Evolutionary conservation across 2,329 filamentous ascomycete genomes (phyloP).

Genomic region (Colletotrichum kahawae): DNA sequence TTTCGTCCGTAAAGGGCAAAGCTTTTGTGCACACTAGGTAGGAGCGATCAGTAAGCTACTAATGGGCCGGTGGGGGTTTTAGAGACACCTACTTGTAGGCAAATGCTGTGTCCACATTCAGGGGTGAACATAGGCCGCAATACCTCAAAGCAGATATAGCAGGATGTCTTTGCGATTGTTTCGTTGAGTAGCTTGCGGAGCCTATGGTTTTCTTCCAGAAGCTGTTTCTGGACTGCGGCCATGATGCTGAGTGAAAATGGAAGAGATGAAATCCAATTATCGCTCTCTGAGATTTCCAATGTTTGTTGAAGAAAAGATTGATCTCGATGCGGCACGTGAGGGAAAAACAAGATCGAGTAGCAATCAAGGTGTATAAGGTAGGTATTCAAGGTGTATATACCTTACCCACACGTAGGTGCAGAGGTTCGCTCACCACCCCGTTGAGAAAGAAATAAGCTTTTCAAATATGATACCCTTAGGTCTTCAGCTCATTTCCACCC

Average conservation of each 20-base stretch:
- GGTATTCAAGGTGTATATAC: background rate
- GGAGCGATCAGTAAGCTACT: background rate
- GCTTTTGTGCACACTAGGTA: background rate
- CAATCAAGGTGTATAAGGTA: background rate
- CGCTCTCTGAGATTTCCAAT: background rate
- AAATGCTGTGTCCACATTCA: background rate
- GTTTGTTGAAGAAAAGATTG: background rate
- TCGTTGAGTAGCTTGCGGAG: background rate
- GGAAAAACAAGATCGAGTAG: background rate
- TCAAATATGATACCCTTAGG: background rate
- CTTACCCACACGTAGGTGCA: background rate
- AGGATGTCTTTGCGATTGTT: background rate
- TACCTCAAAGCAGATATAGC: background rate
- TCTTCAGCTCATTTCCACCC: background rate
- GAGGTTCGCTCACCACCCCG: background rate
- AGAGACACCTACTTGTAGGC: background rate
- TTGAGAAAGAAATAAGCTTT: background rate
- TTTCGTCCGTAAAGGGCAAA: background rate
- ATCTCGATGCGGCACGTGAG: background rate
- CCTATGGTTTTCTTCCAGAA: background rate
- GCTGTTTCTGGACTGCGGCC: background rate
- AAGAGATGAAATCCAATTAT: background rate
- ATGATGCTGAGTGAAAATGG: background rate
- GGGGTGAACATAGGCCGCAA: background rate
- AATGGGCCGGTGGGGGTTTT: background rate